Evolutionary conservation across 2,329 filamentous ascomycete genomes (phyloP).

Genomic region (Sclerotinia subarctica): DNA sequence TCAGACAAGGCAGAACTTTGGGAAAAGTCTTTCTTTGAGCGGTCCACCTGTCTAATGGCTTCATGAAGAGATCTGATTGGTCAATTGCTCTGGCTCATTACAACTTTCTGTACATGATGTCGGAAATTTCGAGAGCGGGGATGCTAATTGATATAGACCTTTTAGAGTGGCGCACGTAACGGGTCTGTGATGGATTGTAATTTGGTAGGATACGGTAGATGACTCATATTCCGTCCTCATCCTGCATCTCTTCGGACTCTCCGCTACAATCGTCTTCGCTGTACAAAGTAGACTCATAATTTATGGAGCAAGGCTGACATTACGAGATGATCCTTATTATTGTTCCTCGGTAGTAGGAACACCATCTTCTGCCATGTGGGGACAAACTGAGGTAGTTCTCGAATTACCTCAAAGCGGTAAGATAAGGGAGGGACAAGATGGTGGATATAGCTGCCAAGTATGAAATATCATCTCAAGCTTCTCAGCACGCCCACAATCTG

Average conservation of each 20-base stretch:
- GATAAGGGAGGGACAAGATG: too few relatives aligned
- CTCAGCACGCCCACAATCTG: background rate
- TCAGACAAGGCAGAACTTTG: conserved; percentile 4
- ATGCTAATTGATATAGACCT: background rate
- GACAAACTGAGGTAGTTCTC: background rate
- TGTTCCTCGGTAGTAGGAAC: too few relatives aligned
- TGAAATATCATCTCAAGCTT: background rate
- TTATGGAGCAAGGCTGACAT: background rate
- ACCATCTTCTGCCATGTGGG: too few relatives aligned
- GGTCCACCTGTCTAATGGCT: background rate
- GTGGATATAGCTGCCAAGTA: background rate
- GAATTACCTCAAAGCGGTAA: background rate
- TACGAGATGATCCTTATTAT: background rate
- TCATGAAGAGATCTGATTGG: background rate
- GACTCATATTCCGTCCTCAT: background rate
- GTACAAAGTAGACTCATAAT: background rate
- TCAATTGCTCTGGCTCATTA: background rate
- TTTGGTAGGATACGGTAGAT: conserved; percentile 6
- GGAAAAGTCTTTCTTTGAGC: background rate
- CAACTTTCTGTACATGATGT: conserved; percentile 1
- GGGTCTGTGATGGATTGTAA: background rate
- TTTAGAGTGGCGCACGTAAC: background rate
- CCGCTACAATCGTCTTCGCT: background rate
- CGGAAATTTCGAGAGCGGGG: conserved; percentile 3
- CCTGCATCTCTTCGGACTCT: background rate